These are phyloP conservation scores for Aspergillus carbonarius DNA, from an alignment of 2,329 filamentous ascomycete genomes.

Conservation along the genomic window DNA sequence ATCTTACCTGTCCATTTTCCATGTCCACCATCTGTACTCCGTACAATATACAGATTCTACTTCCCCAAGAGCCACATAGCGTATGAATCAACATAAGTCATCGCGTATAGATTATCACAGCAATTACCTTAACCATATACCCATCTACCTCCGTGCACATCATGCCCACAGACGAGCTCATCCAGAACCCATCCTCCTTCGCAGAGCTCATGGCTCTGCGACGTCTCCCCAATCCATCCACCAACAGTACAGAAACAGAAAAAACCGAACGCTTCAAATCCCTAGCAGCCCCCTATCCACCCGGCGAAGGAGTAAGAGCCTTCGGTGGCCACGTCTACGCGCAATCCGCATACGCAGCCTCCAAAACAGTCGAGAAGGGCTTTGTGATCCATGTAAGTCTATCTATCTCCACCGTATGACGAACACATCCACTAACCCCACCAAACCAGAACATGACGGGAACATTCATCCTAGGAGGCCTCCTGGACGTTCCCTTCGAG, in stretches of 20 bases:
- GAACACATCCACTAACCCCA: not conserved
- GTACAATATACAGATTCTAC: not conserved
- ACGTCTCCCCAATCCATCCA: slow-evolving; percentile 20
- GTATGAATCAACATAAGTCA: too few relatives aligned
- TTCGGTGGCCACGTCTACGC: slow-evolving; percentile 59
- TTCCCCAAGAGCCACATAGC: too few relatives aligned
- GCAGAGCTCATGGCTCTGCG: slow-evolving; percentile 34
- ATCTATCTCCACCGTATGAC: not conserved
- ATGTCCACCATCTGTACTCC: not conserved
- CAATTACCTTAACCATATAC: not conserved
- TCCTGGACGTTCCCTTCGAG: slow-evolving; percentile 49
- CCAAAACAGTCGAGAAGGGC: slow-evolving; percentile 52
- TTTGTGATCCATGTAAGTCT: slow-evolving; percentile 52
- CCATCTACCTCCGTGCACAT: not conserved
- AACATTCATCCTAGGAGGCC: slow-evolving; percentile 52
- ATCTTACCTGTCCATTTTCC: not conserved
- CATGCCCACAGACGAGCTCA: not conserved
- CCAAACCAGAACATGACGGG: slow-evolving; percentile 50
- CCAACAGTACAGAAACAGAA: slow-evolving; percentile 17
- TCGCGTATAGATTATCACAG: not conserved
- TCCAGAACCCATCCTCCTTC: slow-evolving; percentile 23
- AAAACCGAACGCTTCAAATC: slow-evolving; percentile 33
- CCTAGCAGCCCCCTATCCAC: slow-evolving; percentile 39
- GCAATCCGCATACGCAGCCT: slow-evolving; percentile 58
- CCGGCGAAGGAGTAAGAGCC: slow-evolving; percentile 43